Base-by-base conservation (phyloP, 192 early-diverging fungal species). In the Phlyctochytrium arcticum region DNA sequence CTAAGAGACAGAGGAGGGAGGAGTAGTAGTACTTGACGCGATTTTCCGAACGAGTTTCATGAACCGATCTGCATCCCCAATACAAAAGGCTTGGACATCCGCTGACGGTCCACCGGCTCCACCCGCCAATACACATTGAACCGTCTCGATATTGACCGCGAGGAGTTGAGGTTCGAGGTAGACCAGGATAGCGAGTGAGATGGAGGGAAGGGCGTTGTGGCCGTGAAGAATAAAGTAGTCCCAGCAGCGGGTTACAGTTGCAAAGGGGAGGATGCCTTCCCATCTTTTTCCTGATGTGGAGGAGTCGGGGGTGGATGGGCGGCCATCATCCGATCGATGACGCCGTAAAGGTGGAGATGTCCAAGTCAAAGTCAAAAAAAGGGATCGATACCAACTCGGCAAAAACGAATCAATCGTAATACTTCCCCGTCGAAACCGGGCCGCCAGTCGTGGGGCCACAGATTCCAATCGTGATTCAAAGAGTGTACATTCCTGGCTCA, bases 231-330 rank as follows among this genome's bases (percentile, higher is more conserved):
- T 49, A 54, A 53, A 21, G 24, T 51, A 63, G 37, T 63, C 61
- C 61, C 61, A 63, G 31, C 47, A 53, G 23, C 49, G 15, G 17
- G 36, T 35, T 17, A 37, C 49, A 12, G 61, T 54, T 24, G 48
- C 32, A 33, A 63, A 63, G 15, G 26, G 48, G 34, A 63, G 35
- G n/a, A 63, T 19, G 15, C 61, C 61, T 53, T 63, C 61, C 61
- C 61, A 63, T 17, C 61, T 46, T 54, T 63, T 63, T n/a, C 50
- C 48, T 1, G 19, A 23, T 10, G 12, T 15, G 12, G 26, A 12
- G 17, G 50, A 19, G 19, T 53, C 50, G 21, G n/a, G 9, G 9
- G 39, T n/a, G 9, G 39, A 9, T 42, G 9, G 39, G n/a, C 39
- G 39, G 10, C 47, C 47, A 17, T 54, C 23, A 4, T 24, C 51